A percentile compares a stretch with the other conserved stretches of the same genome.
These are phyloP conservation scores for Penicillium coffeae DNA, from an alignment of 495 filamentous ascomycete genomes.

Conservation along the genomic window DNA sequence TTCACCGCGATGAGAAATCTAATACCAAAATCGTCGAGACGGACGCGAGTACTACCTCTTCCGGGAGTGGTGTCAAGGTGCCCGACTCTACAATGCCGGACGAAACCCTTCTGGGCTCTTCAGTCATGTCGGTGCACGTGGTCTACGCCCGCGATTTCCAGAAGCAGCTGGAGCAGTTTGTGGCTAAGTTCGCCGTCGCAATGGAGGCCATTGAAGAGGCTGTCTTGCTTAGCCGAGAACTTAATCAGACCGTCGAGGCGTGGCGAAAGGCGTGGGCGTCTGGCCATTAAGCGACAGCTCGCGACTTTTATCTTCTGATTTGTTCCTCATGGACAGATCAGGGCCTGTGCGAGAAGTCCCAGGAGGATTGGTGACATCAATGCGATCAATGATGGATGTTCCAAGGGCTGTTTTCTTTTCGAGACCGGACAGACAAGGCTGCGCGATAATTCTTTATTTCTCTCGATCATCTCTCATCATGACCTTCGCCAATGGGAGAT, in stretches of 20 bases:
- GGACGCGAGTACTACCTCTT: not conserved
- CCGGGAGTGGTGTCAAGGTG: too few relatives aligned
- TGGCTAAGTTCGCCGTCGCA: conserved; percentile 4
- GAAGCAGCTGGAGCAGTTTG: conserved; percentile 11
- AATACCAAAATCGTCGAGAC: not conserved
- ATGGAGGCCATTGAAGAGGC: conserved; percentile 7
- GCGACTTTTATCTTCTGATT: too few relatives aligned
- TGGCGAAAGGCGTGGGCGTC: conserved; percentile 14
- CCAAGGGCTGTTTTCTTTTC: too few relatives aligned
- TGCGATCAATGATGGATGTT: too few relatives aligned
- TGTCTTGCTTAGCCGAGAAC: conserved; percentile 10
- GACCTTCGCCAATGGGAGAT: too few relatives aligned
- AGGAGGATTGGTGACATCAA: too few relatives aligned
- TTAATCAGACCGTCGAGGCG: conserved; percentile 10
- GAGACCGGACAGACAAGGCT: too few relatives aligned
- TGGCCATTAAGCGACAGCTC: conserved; percentile 11
- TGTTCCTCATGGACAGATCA: too few relatives aligned
- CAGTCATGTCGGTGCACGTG: conserved; percentile 7
- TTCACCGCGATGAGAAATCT: not conserved
- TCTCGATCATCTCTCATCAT: too few relatives aligned
- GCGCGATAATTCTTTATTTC: too few relatives aligned
- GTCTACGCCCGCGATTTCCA: conserved; percentile 14
- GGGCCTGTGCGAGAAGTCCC: too few relatives aligned
- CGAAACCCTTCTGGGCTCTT: not conserved
- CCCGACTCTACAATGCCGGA: not conserved